These are phyloP conservation scores for Talaromyces stipitatus DNA, from an alignment of 495 filamentous ascomycete genomes.

Conservation along the genomic window DNA sequence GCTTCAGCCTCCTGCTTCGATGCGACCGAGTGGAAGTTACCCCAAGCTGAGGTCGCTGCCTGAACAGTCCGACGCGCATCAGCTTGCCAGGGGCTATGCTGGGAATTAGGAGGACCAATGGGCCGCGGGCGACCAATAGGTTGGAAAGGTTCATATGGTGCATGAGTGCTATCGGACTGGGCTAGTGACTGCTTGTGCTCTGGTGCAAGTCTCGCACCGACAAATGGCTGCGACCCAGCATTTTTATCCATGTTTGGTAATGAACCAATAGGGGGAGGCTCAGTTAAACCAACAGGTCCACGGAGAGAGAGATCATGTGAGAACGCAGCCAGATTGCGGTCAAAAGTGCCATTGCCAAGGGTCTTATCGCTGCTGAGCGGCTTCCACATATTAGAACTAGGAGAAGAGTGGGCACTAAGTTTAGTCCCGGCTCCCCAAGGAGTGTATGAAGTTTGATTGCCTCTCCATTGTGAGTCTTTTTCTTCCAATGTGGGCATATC, in stretches of 20 bases:
- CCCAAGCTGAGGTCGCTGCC: constrained; percentile 35
- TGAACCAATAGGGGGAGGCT: constrained; percentile 24
- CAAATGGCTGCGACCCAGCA: constrained; percentile 22
- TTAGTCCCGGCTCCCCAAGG: constrained; percentile 33
- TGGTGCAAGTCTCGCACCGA: constrained; percentile 21
- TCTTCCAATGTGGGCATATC: constrained; percentile 23
- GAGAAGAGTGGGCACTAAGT: constrained; percentile 24
- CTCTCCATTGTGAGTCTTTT: constrained; percentile 29
- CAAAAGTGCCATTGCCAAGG: constrained; percentile 75
- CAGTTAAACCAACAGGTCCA: constrained; percentile 26
- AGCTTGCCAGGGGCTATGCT: constrained; percentile 28
- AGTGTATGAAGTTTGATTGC: constrained; percentile 29
- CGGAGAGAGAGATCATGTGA: constrained; percentile 31
- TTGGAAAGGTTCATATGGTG: constrained; percentile 28
- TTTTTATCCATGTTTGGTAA: constrained; percentile 7
- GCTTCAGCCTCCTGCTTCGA: constrained; percentile 36
- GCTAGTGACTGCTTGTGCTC: constrained; percentile 23
- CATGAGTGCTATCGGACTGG: constrained; percentile 28
- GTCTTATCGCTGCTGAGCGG: constrained; percentile 61
- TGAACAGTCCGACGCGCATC: constrained; percentile 21
- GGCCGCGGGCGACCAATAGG: constrained; percentile 38
- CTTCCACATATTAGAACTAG: constrained; percentile 64
- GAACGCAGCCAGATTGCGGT: constrained; percentile 48
- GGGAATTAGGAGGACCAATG: constrained; percentile 44
- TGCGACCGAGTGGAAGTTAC: constrained; percentile 36